Percentiles rank a stretch among this genome's conserved stretches.
Evolutionary conservation across 768 basidiomycete species (phyloP).

Genomic region (Guyanaporus albipodus): DNA sequence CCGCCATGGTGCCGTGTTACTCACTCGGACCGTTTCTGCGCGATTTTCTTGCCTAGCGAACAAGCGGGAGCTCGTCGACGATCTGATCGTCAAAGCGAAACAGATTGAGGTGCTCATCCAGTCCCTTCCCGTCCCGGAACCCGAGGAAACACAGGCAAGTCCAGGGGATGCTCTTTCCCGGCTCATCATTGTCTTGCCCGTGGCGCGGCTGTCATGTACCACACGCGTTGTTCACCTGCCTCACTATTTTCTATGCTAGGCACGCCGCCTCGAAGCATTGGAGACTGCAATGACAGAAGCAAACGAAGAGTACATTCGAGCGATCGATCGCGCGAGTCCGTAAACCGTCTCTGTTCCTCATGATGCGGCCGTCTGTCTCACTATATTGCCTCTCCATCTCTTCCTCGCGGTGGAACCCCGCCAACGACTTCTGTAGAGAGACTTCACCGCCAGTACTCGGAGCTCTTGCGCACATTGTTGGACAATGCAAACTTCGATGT

Average conservation of each 20-base stretch:
- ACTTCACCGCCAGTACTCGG: constrained; percentile 57
- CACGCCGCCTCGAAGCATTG: constrained; percentile 58
- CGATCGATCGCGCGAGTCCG: constrained; percentile 75
- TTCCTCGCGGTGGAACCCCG: background rate
- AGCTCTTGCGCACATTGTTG: constrained; percentile 54
- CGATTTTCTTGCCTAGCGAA: constrained; percentile 48
- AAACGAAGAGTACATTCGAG: constrained; percentile 71
- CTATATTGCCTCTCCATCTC: background rate
- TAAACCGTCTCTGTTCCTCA: constrained; percentile 8
- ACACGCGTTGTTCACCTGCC: background rate
- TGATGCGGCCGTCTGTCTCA: background rate
- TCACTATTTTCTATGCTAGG: too few relatives aligned
- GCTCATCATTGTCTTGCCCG: too few relatives aligned
- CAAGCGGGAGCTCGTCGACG: constrained; percentile 77
- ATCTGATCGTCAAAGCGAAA: constrained; percentile 83
- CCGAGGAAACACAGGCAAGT: constrained; percentile 65
- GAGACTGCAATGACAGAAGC: constrained; percentile 69
- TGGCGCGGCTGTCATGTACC: too few relatives aligned
- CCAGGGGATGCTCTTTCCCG: too few relatives aligned
- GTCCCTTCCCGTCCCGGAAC: constrained; percentile 72
- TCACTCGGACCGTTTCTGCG: background rate
- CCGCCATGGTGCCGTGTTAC: background rate
- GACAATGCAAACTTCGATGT: constrained; percentile 44
- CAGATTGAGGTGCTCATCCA: constrained; percentile 84
- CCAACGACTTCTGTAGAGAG: constrained; percentile 38